phyloP scores from a whole-genome alignment of 768 basidiomycete species.

The Naganishia kalamii region DNA sequence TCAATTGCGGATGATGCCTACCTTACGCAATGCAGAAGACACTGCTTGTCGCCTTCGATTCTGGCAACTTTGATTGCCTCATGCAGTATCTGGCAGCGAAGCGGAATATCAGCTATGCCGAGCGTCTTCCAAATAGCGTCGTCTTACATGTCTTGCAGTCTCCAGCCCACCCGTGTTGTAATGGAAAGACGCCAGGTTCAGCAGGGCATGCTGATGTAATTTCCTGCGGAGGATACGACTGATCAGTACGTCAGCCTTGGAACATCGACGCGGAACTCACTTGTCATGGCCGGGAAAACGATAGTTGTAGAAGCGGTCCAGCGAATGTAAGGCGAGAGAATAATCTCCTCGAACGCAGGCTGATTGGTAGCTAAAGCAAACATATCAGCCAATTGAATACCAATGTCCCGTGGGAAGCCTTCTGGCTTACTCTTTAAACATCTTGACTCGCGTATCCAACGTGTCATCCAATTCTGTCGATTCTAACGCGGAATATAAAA shows the following conservation, averaged over 20 bases:
- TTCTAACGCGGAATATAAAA: constrained; percentile 11
- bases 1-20: constrained; percentile 11
- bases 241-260: neutral
- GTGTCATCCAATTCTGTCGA: constrained; percentile 36
- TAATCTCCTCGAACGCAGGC: constrained; percentile 38
- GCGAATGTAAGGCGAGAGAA: constrained; percentile 34
- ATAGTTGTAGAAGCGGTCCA: constrained; percentile 44
- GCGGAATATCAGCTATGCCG: neutral
- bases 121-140: neutral
- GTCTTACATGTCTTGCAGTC: constrained; percentile 34
- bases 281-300: constrained; percentile 36
- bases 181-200: constrained; percentile 43
- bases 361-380: constrained; percentile 26
- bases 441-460: constrained; percentile 32
- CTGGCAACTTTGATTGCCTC: constrained; percentile 45
- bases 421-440: constrained; percentile 36
- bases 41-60: constrained; percentile 40
- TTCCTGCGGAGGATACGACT: constrained; percentile 27
- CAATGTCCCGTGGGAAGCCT: too few relatives aligned
- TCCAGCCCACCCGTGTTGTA: constrained; percentile 40
- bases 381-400: constrained; percentile 5
- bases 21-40: constrained; percentile 42
- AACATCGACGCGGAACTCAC: constrained; percentile 21
- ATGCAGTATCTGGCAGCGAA: constrained; percentile 30
- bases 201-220: constrained; percentile 45